phyloP scores from a whole-genome alignment of 441 rosid species.

The Gossypium gossypioides region DNA sequence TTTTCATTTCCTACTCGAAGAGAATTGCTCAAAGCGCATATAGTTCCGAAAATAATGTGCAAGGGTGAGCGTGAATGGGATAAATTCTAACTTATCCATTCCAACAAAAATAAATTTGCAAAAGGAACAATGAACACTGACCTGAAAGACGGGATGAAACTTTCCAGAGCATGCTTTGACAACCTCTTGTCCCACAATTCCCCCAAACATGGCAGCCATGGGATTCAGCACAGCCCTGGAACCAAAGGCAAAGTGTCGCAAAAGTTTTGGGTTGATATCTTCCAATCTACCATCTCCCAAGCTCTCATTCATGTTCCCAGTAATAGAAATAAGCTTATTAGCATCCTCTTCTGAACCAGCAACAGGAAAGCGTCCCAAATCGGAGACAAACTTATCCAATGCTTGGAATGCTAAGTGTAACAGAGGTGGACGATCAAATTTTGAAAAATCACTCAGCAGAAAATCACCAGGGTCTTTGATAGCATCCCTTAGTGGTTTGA shows the following conservation, averaged over 20 bases:
- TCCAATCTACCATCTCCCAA: slow-evolving; percentile 53
- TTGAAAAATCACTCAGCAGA: slow-evolving; percentile 85
- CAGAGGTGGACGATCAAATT: slow-evolving; percentile 84
- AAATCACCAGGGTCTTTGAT: slow-evolving; percentile 84
- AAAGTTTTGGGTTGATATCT: slow-evolving; percentile 56
- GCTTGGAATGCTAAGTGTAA: slow-evolving; percentile 92
- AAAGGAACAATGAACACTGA: slow-evolving; percentile 17
- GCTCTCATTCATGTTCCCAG: slow-evolving; percentile 46
- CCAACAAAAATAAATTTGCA: not conserved
- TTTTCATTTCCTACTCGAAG: not conserved
- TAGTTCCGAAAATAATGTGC: not conserved
- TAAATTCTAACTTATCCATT: not conserved
- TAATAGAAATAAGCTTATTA: slow-evolving; percentile 51
- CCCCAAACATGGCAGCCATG: slow-evolving; percentile 99
- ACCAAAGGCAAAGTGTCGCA: slow-evolving; percentile 77
- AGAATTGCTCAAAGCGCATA: not conserved
- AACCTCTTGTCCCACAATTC: slow-evolving; percentile 95
- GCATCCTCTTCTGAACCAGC: slow-evolving; percentile 93
- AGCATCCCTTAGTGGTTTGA: slow-evolving; percentile 73
- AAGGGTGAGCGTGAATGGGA: not conserved
- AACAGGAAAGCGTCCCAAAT: slow-evolving; percentile 57
- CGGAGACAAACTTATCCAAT: slow-evolving; percentile 57
- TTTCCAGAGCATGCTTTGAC: slow-evolving; percentile 98
- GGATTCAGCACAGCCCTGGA: slow-evolving; percentile 92
- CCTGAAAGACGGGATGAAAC: slow-evolving; percentile 94